Percentiles rank a stretch among this genome's conserved stretches.
Evolutionary conservation across 1,139 yeast species (phyloP).

Genomic region (Martiniozyma asiatica): DNA sequence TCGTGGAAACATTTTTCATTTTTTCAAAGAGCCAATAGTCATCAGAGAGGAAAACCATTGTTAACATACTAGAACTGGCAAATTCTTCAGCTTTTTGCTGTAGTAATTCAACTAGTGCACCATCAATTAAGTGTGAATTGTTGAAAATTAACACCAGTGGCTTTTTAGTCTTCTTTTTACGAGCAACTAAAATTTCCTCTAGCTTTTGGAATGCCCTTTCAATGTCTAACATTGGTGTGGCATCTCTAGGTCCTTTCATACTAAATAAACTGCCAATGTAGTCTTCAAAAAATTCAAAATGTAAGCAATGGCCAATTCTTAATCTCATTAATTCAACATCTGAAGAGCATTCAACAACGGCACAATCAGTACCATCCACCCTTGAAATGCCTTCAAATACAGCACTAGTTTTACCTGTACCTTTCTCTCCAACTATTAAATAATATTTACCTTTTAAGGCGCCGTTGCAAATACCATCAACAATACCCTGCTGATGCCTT

Average conservation of each 20-base stretch:
- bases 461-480: conserved; percentile 60
- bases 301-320: conserved; percentile 63
- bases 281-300: conserved; percentile 67
- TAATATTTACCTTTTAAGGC: conserved; percentile 55
- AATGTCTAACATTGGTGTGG: conserved; percentile 71
- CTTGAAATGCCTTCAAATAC: conserved; percentile 59
- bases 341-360: conserved; percentile 72
- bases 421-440: conserved; percentile 70
- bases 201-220: conserved; percentile 71
- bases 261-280: conserved; percentile 73
- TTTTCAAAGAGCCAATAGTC: conserved; percentile 85
- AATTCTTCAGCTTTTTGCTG: conserved; percentile 78
- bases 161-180: conserved; percentile 28
- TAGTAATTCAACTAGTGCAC: conserved; percentile 61
- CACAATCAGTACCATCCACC: conserved; percentile 52
- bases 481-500: conserved; percentile 53
- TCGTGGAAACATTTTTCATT: conserved; percentile 58
- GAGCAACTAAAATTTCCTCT: conserved; percentile 56
- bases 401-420: conserved; percentile 75
- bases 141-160: conserved; percentile 66
- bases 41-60: conserved; percentile 69
- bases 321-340: conserved; percentile 78
- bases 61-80: conserved; percentile 66
- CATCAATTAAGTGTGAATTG: conserved; percentile 62
- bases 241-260: conserved; percentile 78